phyloP scores from a whole-genome alignment of 345 rosid genomes.

The Iberis pinnata region DNA sequence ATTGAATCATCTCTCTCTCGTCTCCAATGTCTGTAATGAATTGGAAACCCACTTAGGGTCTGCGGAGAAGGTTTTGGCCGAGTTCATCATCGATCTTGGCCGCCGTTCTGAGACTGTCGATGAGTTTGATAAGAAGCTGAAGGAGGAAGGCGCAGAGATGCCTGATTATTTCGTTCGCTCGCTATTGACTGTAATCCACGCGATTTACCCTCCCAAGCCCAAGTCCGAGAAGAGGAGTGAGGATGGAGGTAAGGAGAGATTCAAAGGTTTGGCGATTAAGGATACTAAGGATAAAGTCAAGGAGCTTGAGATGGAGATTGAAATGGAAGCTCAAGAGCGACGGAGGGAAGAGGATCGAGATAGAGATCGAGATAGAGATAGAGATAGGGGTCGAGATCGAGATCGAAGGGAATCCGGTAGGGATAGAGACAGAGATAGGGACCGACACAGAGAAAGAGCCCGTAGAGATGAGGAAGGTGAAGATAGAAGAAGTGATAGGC shows the following conservation, averaged over 20 bases:
- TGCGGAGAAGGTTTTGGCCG: constrained; percentile 72
- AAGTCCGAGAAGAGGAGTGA: constrained; percentile 34
- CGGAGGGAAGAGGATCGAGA: constrained; percentile 25
- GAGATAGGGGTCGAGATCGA: constrained; percentile 14
- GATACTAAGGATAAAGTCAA: constrained; percentile 63
- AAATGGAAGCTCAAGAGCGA: constrained; percentile 41
- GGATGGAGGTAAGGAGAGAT: constrained; percentile 37
- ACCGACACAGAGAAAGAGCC: constrained; percentile 15
- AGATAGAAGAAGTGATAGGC: constrained; percentile 10
- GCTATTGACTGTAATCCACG: constrained; percentile 68
- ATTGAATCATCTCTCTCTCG: constrained; percentile 40
- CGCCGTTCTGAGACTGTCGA: constrained; percentile 49
- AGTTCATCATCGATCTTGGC: constrained; percentile 63
- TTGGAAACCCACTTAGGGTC: constrained; percentile 70
- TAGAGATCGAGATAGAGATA: constrained; percentile 18
- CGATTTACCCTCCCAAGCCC: constrained; percentile 59
- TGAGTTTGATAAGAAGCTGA: constrained; percentile 62
- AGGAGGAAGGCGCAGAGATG: constrained; percentile 72
- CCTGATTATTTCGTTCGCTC: constrained; percentile 88
- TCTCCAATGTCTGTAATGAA: constrained; percentile 80
- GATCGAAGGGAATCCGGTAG: constrained; percentile 6
- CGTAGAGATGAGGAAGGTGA: constrained; percentile 18
- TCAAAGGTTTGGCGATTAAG: constrained; percentile 55
- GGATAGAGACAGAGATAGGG: constrained; percentile 17
- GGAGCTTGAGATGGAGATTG: constrained; percentile 59